Evolutionary conservation across 1,139 yeast genomes (phyloP).

Genomic region (Wickerhamomyces sp.): DNA sequence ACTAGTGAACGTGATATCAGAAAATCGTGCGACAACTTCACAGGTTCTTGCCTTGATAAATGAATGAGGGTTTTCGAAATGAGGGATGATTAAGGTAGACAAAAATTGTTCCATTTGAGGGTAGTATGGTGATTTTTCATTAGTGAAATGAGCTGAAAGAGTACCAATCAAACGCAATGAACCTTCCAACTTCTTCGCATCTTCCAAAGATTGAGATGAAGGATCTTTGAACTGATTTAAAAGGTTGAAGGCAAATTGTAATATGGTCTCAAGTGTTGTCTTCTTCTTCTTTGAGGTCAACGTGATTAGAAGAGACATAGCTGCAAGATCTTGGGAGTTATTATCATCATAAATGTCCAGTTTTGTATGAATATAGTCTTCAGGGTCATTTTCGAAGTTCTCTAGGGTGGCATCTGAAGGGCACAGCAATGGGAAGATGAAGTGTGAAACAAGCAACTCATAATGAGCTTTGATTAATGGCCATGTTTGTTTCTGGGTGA

Average conservation of each 20-base stretch:
- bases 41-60: conserved; percentile 83
- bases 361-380: conserved; percentile 79
- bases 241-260: conserved; percentile 60
- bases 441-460: conserved; percentile 60
- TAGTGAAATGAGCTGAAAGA: conserved; percentile 55
- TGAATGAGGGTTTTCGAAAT: conserved; percentile 59
- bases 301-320: conserved; percentile 57
- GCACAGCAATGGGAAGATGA: conserved; percentile 74
- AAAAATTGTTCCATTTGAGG: conserved; percentile 69
- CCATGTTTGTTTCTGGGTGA: conserved; percentile 70
- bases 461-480: conserved; percentile 64
- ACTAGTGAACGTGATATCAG: conserved; percentile 55
- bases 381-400: conserved; percentile 82
- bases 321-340: conserved; percentile 65
- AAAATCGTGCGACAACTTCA: conserved; percentile 67
- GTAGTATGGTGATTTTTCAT: conserved; percentile 54
- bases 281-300: conserved; percentile 64
- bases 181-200: conserved; percentile 77
- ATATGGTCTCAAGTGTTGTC: conserved; percentile 56
- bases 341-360: conserved; percentile 63
- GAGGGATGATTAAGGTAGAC: conserved; percentile 63
- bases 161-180: conserved; percentile 74
- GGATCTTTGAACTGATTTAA: conserved; percentile 36
- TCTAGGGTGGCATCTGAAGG: conserved; percentile 71
- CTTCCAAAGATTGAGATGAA: conserved; percentile 43